Evolutionary conservation across 805 yeast genomes (phyloP), one percentile per base, ranked within the genome.

Genomic region (Kuraishia ogatae): DNA sequence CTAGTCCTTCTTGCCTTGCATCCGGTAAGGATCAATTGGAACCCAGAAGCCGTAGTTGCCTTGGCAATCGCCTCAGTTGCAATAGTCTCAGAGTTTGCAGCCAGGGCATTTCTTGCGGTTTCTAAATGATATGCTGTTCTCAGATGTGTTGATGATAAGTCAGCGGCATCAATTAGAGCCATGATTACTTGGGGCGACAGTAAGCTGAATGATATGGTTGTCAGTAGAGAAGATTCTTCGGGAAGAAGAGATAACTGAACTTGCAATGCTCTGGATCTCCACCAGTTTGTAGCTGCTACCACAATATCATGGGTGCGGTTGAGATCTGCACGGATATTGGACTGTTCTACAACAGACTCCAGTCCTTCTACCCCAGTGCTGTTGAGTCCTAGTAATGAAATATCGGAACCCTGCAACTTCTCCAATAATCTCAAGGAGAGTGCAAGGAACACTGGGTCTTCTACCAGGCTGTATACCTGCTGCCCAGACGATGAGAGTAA

Each of bases 1-100:
- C 88, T 88, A 2, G 98, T 93, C 64, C 94, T 77, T 65, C 84
- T 86, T 10, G 97, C 97, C 61, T 84, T 84, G 55, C 94, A 88
- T 60, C 98, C 98, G 1, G 97, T 87, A 50, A 93, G 71, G 0
- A 85, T 79, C 59, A 85, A 79, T 52, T 79, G 72, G 51, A 90
- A 75, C 1, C 81, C 78, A 0, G 91, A 82, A 11, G 85, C 64
- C 15, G 78, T 76, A 50, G 81, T 78, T 1, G 84, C 89, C 58
- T 77, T 78, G 1, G 72, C 68, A 57, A 88, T 71, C 3, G 81
- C 75, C 7, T 83, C 82, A 22, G 77, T 68, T 1, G 86, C 76
- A 39, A 83, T 66, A 59, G 82, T 80, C 63, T 88, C 96, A 23
- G 87, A 76, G 53, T 80, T 80, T 22, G 85, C 79, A 47, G 84